Evolutionary conservation across 352 stramenopile genomes (phyloP).

Genomic region (Globisporangium yorkense): DNA sequence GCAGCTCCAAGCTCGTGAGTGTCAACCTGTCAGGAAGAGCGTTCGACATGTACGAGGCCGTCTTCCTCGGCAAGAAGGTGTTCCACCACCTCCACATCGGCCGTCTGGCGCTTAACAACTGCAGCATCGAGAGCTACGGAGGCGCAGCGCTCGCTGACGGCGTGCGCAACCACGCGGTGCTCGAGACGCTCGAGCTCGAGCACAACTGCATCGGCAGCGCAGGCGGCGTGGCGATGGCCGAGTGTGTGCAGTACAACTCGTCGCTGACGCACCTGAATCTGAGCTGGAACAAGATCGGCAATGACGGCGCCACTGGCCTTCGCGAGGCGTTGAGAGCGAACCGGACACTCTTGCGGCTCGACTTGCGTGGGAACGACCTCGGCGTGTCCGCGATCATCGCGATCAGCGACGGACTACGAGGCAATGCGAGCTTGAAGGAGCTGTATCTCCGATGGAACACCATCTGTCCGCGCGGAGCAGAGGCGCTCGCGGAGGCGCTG

Average conservation of each 20-base stretch:
- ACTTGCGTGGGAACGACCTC: constrained; percentile 66
- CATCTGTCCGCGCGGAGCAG: constrained; percentile 43
- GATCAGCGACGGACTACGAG: constrained; percentile 40
- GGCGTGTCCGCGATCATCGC: constrained; percentile 39
- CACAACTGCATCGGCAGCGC: constrained; percentile 48
- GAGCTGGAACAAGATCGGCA: constrained; percentile 69
- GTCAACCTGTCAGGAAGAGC: constrained; percentile 44
- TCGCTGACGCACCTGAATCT: constrained; percentile 65
- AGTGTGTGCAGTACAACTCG: constrained; percentile 52
- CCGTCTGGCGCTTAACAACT: constrained; percentile 55
- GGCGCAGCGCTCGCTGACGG: constrained; percentile 53
- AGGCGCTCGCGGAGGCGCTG: constrained; percentile 49
- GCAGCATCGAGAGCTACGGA: constrained; percentile 41
- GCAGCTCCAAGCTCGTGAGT: constrained; percentile 24
- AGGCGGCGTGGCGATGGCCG: constrained; percentile 47
- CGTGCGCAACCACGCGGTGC: constrained; percentile 52
- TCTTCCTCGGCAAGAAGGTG: constrained; percentile 65
- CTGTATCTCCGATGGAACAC: constrained; percentile 74
- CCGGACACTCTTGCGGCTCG: constrained; percentile 39
- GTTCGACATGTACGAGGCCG: constrained; percentile 50
- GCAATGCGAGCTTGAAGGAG: constrained; percentile 53
- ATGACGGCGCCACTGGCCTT: constrained; percentile 47
- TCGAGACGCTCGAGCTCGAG: constrained; percentile 61
- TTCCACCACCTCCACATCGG: constrained; percentile 62
- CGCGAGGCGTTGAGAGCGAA: constrained; percentile 41